These are phyloP conservation scores for Ophiostoma triangulosporum DNA, from an alignment of 2,329 filamentous ascomycete genomes.

Conservation along the genomic window DNA sequence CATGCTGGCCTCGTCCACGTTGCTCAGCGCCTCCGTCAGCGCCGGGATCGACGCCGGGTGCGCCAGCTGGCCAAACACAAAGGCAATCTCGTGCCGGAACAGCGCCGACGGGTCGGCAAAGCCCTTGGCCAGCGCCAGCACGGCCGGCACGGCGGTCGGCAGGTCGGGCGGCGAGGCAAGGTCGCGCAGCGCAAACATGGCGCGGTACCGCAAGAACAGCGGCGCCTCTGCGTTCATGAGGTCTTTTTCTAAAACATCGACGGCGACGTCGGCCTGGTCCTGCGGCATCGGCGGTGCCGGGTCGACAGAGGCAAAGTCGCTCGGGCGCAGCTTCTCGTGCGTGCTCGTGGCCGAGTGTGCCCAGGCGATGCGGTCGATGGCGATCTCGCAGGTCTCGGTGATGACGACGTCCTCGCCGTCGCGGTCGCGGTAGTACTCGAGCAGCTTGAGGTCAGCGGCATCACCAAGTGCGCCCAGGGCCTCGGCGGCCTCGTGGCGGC, in stretches of 20 bases:
- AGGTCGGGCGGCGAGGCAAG: constrained; percentile 86
- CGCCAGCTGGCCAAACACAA: constrained; percentile 91
- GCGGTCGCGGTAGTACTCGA: constrained; percentile 62
- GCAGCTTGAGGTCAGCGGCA: constrained; percentile 55
- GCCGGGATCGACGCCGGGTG: constrained; percentile 95
- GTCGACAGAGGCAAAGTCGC: constrained; percentile 91
- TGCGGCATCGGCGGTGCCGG: constrained; percentile 80
- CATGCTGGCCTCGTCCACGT: constrained; percentile 81
- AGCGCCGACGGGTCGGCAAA: constrained; percentile 77
- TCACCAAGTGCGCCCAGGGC: constrained; percentile 81
- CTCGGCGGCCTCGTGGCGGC: constrained; percentile 90
- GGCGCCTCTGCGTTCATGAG: constrained; percentile 68
- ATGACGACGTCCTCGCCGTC: constrained; percentile 65
- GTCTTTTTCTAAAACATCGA: constrained; percentile 54
- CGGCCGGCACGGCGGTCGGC: constrained; percentile 75
- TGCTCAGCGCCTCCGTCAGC: constrained; percentile 62
- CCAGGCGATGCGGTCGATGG: constrained; percentile 88
- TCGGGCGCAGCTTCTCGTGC: constrained; percentile 58
- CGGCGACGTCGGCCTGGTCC: constrained; percentile 24
- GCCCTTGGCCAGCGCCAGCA: constrained; percentile 73
- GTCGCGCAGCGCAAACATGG: constrained; percentile 95
- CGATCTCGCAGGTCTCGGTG: constrained; percentile 94
- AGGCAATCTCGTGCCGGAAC: constrained; percentile 95
- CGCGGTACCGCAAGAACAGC: constrained; percentile 85
- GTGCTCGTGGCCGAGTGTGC: constrained; percentile 54